phyloP scores from a whole-genome alignment of 306 rosid species.

The Glycine tomentella region DNA sequence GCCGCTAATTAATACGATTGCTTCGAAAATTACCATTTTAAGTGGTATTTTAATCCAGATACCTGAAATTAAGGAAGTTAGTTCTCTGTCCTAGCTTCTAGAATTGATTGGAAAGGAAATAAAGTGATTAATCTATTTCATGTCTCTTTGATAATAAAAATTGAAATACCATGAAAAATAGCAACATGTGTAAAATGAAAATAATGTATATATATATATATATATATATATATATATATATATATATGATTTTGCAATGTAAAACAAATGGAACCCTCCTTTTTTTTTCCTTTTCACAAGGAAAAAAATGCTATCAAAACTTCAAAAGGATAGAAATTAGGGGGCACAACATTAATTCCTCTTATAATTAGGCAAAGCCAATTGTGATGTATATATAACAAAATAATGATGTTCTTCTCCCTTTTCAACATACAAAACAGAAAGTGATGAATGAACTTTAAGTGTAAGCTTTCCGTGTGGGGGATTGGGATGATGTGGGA shows the following conservation, averaged over 20 bases:
- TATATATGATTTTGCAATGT: not conserved
- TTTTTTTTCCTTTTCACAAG: not conserved
- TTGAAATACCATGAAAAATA: not conserved
- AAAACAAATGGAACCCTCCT: not conserved
- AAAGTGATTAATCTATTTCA: too few relatives aligned
- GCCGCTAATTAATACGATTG: too few relatives aligned
- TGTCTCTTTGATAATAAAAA: too few relatives aligned
- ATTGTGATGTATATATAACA: not conserved
- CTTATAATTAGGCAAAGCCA: not conserved
- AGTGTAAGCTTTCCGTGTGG: conserved; percentile 32
- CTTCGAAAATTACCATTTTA: too few relatives aligned
- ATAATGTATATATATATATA: too few relatives aligned
- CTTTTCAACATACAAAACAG: not conserved
- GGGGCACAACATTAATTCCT: not conserved
- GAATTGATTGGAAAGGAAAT: too few relatives aligned
- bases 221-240: too few relatives aligned
- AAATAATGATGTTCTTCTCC: conserved; percentile 7
- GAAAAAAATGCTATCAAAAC: not conserved
- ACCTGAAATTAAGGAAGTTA: too few relatives aligned
- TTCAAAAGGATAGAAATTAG: not conserved
- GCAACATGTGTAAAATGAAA: not conserved
- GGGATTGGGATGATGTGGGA: conserved; percentile 41
- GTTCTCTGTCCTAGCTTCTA: not conserved
- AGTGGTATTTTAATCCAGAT: too few relatives aligned
- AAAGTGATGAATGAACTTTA: not conserved